A percentile compares a stretch with the other conserved stretches of the same genome.
phyloP scores from a whole-genome alignment of 345 rosid genomes.

The Linum trigynum region DNA sequence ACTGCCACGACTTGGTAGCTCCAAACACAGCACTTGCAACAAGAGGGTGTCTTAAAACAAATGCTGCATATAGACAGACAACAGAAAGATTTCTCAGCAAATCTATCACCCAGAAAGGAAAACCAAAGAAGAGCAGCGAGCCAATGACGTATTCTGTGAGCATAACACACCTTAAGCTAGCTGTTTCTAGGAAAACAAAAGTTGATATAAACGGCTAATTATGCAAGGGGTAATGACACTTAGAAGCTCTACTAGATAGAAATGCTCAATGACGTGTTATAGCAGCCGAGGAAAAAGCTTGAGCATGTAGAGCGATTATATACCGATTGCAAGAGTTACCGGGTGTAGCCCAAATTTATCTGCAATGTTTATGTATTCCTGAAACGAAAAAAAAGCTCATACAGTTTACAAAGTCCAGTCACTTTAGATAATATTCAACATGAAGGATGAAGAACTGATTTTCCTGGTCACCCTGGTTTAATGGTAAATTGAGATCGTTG shows the following conservation, averaged over 20 bases:
- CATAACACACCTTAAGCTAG: not conserved
- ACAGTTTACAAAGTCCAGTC: not conserved
- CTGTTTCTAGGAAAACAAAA: not conserved
- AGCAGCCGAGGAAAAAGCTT: not conserved
- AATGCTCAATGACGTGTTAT: not conserved
- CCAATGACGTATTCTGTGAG: not conserved
- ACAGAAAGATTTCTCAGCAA: not conserved
- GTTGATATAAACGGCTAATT: not conserved
- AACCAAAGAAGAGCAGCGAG: not conserved
- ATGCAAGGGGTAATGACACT: not conserved
- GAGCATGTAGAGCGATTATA: not conserved
- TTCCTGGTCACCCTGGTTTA: not conserved
- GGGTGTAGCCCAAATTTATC: conserved; percentile 36
- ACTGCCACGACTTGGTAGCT: conserved; percentile 43
- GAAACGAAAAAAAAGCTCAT: conserved; percentile 9
- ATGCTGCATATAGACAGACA: conserved; percentile 20
- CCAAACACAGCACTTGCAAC: conserved; percentile 48
- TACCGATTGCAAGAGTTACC: conserved; percentile 47
- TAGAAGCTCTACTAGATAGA: not conserved
- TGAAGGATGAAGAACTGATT: not conserved
- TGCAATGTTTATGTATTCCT: conserved; percentile 41
- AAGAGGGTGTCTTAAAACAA: conserved; percentile 41
- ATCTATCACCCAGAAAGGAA: not conserved
- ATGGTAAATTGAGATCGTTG: not conserved
- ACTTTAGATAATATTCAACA: not conserved